Evolutionary conservation across 164 flowering plant genomes (phyloP), one percentile per base, ranked within the genome.

Genomic region (Vitis amurensis): DNA sequence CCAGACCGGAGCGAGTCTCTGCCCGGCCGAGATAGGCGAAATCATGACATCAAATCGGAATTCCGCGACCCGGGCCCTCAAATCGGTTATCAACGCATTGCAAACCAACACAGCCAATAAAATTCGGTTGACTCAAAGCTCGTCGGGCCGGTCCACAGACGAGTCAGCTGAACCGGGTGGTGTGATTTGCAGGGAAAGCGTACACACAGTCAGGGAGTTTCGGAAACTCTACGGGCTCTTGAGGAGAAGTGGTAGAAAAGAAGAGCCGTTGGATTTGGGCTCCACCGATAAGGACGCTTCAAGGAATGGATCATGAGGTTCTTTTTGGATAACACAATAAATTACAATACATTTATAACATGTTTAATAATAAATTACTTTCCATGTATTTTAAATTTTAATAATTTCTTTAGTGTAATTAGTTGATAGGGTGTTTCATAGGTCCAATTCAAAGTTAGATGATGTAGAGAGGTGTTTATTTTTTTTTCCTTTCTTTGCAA

Each of bases 11-110:
- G 84, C 83, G 59, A 81, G 83, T 15, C 37, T 91, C 59, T 87
- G 88, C 15, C 95, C 87, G 48, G 97, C 96, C 2, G 93, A 93
- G 77, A 85, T 93, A 67, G 88, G 97, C 0, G 97, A 89, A 76
- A 81, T 93, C 52, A 85, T 93, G 94, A 86, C 89, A 0, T 85
- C 88, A 30, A 90, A 91, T 68, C 83, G 94, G 68, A 73, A 67
- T 63, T 91, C 97, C 1, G 91, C 98, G 14, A 90, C 80, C 52
- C 85, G 98, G 63, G 98, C 98, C 3, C 15, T 93, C 66, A 93
- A 88, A 66, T 70, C 91, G 7, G 89, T 91, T 3, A 88, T 93
- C 27, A 72, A 77, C 2, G 91, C 95, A 0, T 58, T 90, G 65
- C 94, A 92, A 58, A 71, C 68, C 10, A 76, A 71, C 61, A 60